A percentile compares a stretch with the other conserved stretches of the same genome.
phyloP scores from a whole-genome alignment of 148 eudicot species.

The Diospyros lotus region DNA sequence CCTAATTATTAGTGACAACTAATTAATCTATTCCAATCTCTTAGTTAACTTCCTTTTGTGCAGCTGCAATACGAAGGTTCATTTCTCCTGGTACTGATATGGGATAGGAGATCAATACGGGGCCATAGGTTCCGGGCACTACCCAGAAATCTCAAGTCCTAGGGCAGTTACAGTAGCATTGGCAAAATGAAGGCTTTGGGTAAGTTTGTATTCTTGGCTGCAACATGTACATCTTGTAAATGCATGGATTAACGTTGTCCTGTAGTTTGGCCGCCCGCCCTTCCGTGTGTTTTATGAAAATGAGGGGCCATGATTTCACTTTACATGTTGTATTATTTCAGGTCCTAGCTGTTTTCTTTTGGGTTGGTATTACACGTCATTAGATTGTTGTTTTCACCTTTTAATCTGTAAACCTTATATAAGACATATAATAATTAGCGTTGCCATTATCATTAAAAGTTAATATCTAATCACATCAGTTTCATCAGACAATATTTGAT shows the following conservation, averaged over 20 bases:
- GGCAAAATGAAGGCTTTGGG: no score
- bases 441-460: no score
- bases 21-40: neutral
- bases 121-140: neutral
- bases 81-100: slow-evolving; percentile 30
- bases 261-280: neutral
- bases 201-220: neutral
- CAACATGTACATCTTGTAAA: neutral
- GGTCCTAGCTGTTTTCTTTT: neutral
- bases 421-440: no score
- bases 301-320: slow-evolving; percentile 6
- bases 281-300: neutral
- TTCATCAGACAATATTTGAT: no score
- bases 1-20: neutral
- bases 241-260: neutral
- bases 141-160: no score
- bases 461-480: no score
- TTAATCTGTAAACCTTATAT: no score
- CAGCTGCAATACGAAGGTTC: slow-evolving; percentile 66
- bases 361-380: no score
- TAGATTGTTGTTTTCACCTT: no score
- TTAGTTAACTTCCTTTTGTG: slow-evolving; percentile 18
- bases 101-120: slow-evolving; percentile 11
- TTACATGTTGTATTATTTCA: neutral
- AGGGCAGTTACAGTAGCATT: no score